Percentiles rank a stretch among this genome's conserved stretches.
These are phyloP conservation scores for Psidium guajava DNA, from an alignment of 345 rosid species.

Conservation along the genomic window DNA sequence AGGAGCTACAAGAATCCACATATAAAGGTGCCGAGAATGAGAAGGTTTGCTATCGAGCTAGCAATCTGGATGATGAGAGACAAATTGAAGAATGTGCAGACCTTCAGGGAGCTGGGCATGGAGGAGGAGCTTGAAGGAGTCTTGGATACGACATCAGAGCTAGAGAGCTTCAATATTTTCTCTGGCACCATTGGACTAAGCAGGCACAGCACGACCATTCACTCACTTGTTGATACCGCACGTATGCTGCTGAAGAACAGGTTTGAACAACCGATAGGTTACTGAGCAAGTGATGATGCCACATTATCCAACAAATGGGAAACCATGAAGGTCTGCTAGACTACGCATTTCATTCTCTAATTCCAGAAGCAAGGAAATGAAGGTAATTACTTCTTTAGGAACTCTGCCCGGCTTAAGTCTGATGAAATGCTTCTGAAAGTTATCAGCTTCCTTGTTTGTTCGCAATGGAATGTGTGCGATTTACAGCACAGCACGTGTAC, in stretches of 20 bases:
- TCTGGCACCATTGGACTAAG: conserved; percentile 64
- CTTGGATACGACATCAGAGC: conserved; percentile 63
- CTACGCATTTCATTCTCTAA: not conserved
- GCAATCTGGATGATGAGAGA: conserved; percentile 76
- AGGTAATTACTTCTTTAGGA: not conserved
- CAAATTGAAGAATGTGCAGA: conserved; percentile 13
- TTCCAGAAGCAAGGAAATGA: not conserved
- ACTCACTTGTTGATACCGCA: conserved; percentile 36
- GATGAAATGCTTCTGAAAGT: not conserved
- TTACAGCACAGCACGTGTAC: not conserved
- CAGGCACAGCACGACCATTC: conserved; percentile 52
- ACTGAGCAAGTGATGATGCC: not conserved
- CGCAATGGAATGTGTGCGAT: not conserved
- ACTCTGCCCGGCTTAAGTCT: not conserved
- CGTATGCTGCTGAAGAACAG: not conserved
- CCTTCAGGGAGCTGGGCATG: conserved; percentile 36
- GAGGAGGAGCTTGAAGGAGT: conserved; percentile 46
- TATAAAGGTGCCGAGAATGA: conserved; percentile 48
- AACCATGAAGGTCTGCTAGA: not conserved
- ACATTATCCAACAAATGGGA: not conserved
- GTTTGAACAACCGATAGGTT: not conserved
- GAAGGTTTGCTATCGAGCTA: conserved; percentile 65
- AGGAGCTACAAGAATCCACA: conserved; percentile 35
- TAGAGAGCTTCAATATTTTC: conserved; percentile 71
- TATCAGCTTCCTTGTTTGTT: not conserved